Evolutionary conservation across 345 rosid genomes (phyloP).

Genomic region (Geranium rotundifolium): DNA sequence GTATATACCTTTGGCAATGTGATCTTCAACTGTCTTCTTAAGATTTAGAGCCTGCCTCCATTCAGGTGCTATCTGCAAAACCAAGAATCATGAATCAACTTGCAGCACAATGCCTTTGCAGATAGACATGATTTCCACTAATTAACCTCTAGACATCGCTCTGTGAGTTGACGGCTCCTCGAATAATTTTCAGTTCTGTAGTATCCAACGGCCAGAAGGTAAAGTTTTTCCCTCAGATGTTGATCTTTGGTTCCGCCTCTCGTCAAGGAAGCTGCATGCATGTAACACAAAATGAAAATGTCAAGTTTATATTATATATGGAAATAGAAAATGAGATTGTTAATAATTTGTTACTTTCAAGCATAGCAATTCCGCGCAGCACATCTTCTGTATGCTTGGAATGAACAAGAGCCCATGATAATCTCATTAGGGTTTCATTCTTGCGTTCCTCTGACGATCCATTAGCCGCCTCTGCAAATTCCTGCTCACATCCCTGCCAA

Average conservation of each 20-base stretch:
- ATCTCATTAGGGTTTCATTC: constrained; percentile 53
- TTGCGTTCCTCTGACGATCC: constrained; percentile 42
- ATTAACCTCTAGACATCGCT: constrained; percentile 63
- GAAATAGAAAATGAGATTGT: background rate
- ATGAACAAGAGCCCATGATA: constrained; percentile 89
- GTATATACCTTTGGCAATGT: constrained; percentile 47
- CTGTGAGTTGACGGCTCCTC: constrained; percentile 57
- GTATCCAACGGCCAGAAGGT: constrained; percentile 78
- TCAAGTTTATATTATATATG: too few species aligned
- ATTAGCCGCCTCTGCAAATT: constrained; percentile 41
- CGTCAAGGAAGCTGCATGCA: constrained; percentile 44
- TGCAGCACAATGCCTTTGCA: too few species aligned
- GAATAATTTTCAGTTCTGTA: constrained; percentile 56
- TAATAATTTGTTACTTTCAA: constrained; percentile 66
- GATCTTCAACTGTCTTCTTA: constrained; percentile 57
- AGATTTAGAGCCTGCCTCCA: constrained; percentile 73
- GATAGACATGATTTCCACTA: too few species aligned
- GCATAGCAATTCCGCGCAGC: constrained; percentile 77
- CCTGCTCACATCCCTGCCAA: constrained; percentile 72
- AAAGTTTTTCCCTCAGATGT: constrained; percentile 52
- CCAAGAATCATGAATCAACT: too few species aligned
- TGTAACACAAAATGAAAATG: constrained; percentile 1
- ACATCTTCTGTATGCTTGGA: constrained; percentile 59
- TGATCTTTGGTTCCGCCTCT: constrained; percentile 34
- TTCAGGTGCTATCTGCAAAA: constrained; percentile 57